Evolutionary conservation across 2,329 filamentous ascomycete genomes (phyloP), one percentile per base, ranked within the genome.

Genomic region (Clarireedia hainanense): DNA sequence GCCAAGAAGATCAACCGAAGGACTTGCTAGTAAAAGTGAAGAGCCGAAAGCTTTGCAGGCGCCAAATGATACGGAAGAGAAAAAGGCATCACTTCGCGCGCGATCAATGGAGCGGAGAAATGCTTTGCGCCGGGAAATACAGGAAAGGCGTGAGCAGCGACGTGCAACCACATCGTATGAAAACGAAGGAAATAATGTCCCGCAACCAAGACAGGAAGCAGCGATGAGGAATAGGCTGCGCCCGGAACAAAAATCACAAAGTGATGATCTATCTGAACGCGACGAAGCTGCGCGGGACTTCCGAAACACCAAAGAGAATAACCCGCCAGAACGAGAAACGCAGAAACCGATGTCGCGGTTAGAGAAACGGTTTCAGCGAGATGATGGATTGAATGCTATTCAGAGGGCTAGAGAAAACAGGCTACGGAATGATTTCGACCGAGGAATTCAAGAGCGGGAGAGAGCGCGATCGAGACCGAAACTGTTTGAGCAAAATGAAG

Each of bases 281-380:
- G 20, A 50, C 14, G 14, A 14, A 34, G 17, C 43, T 15, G 27
- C 40, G 23, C 46, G 46, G 26, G 45, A 23, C 12, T 9, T 43
- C 12, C 36, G 46, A 23, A 26, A 55, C n/a, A 24, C 42, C 9
- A 55, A 55, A 23, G 52, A 50, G 27, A 55, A 55, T 34, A 9
- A 24, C 14, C 12, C 14, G 26, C 52, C 52, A 10, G 45, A 34
- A 24, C 34, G 30, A 23, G 52, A 49, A 17, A 5, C 15, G 1
- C n/a, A 42, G 12, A 49, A 40, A 6, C 52, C 52, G 5, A 20
- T 55, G 6, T 55, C 52, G 3, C 52, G 52, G 15, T 23, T 55
- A 36, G 63, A 65, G 50, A 63, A 30, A 23, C 51, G 53, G 15
- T 51, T 26, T 12, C 48, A 51, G n/a, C 34, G 40, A 4, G 23